Percentiles rank a stretch among this genome's conserved stretches.
Evolutionary conservation across 345 rosid genomes (phyloP).

Genomic region (Populus deltoides): DNA sequence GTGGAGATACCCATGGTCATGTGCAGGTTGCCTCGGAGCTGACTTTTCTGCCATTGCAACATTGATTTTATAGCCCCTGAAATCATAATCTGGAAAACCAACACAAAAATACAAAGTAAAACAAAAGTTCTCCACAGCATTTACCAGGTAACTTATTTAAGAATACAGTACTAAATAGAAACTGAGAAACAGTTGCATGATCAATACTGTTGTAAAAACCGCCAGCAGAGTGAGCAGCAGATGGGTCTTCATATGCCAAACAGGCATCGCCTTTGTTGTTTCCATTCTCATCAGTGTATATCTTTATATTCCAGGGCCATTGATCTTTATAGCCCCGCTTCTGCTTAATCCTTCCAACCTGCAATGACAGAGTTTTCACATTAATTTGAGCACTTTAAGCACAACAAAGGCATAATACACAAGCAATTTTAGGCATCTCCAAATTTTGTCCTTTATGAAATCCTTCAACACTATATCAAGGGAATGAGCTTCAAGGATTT

Average conservation of each 20-base stretch:
- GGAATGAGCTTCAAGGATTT: neutral
- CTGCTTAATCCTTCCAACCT: constrained; percentile 97
- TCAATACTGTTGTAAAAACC: constrained; percentile 72
- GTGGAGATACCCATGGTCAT: constrained; percentile 59
- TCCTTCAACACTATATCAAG: neutral
- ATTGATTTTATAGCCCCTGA: constrained; percentile 74
- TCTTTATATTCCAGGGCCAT: constrained; percentile 94
- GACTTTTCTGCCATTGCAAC: constrained; percentile 95
- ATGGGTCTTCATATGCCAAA: constrained; percentile 93
- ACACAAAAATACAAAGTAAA: neutral
- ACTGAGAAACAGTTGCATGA: constrained; percentile 5
- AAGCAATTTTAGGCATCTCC: neutral
- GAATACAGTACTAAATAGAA: neutral
- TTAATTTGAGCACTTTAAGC: constrained; percentile 4
- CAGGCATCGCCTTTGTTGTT: constrained; percentile 89
- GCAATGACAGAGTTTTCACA: constrained; percentile 1
- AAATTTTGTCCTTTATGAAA: neutral
- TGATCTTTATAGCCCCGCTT: constrained; percentile 97
- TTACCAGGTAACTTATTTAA: neutral
- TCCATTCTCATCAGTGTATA: constrained; percentile 91
- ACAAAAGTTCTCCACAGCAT: neutral
- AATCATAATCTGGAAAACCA: constrained; percentile 58
- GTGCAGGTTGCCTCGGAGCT: constrained; percentile 56
- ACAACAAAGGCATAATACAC: neutral
- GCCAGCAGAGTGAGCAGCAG: constrained; percentile 93